Base-by-base conservation (phyloP, 768 basidiomycete species). In the Megacollybia marginata region DNA sequence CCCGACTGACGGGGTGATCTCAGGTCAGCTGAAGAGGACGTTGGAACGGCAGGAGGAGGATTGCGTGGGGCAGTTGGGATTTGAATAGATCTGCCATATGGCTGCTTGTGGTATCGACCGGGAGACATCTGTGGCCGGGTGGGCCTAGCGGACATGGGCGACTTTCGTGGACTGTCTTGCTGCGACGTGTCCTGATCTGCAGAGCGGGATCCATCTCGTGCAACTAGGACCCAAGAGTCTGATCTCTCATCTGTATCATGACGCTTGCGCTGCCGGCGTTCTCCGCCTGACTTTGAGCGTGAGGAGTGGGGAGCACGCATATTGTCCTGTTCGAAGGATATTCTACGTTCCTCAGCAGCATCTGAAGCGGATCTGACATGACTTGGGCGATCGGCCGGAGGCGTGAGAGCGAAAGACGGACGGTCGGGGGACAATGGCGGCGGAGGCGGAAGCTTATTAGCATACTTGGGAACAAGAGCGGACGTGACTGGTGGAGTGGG, bases 361-460 rank as follows among this genome's bases (percentile, higher is more conserved):
- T 82, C 80, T 2, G 80, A 80, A 23, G 71, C 72, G 12, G 75
- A 66, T 51, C 74, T 70, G 42, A 61, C 57, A 55, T 78, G 78
- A 15, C 58, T 56, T 23, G 61, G 54, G 52, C 65, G 55, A 46
- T 58, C 50, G 20, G 63, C 54, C 35, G 73, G 62, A 12, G 66
- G 63, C 1, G 63, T 54, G 6, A 71, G 53, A 18, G 65, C 52
- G 48, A 74, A 74, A 23, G 63, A 66, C 8, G 70, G 57, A 40
- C 71, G 68, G 54, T 66, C 66, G 33, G 76, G 77, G 10, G 76
- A 78, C 16, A 72, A 60, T 4, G 75, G 71, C 32, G 75, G 75
- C 9, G 75, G 70, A 4, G 68, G 69, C 5, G 69, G 68, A 3
- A 67, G 62, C 12, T 62, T 52, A 53, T 55, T 64, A 36, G 65